These are phyloP conservation scores for Hypoxylon intermedium DNA, from an alignment of 495 filamentous ascomycete genomes.

Conservation along the genomic window DNA sequence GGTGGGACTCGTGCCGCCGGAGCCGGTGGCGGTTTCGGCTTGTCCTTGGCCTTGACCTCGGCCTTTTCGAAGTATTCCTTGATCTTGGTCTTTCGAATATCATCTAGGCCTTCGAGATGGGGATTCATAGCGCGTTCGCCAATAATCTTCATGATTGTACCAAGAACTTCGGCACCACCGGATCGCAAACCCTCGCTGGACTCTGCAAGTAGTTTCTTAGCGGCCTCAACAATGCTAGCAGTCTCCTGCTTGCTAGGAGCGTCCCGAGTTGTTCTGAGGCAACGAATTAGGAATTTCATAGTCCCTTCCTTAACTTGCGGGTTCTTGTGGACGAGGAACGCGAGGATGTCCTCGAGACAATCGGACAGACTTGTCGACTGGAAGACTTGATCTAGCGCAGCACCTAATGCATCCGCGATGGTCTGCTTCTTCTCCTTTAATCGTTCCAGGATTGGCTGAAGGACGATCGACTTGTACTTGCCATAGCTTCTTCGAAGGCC, in stretches of 20 bases:
- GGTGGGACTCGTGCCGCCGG: constrained; percentile 66
- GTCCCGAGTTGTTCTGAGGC: constrained; percentile 80
- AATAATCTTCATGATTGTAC: constrained; percentile 98
- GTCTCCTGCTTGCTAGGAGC: constrained; percentile 84
- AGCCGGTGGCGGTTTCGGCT: constrained; percentile 84
- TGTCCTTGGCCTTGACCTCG: constrained; percentile 95
- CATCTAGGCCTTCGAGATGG: constrained; percentile 92
- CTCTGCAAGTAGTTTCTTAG: constrained; percentile 88
- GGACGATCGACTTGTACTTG: constrained; percentile 79
- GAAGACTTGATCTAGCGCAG: constrained; percentile 89
- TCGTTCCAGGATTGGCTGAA: constrained; percentile 89
- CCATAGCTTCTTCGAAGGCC: constrained; percentile 79
- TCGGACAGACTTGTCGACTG: constrained; percentile 77
- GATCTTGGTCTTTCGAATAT: constrained; percentile 94
- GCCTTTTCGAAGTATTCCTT: constrained; percentile 93
- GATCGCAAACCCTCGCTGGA: constrained; percentile 83
- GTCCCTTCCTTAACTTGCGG: constrained; percentile 96
- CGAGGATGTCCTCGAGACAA: constrained; percentile 84
- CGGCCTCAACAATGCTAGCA: constrained; percentile 81
- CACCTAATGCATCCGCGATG: constrained; percentile 84
- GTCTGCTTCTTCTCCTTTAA: constrained; percentile 95
- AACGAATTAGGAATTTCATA: constrained; percentile 87
- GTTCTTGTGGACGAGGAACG: constrained; percentile 91
- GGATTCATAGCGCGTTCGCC: constrained; percentile 96
- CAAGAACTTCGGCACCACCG: constrained; percentile 88